Evolutionary conservation across 257 asterid genomes (phyloP).

Genomic region (Solanum ahanhuiri): DNA sequence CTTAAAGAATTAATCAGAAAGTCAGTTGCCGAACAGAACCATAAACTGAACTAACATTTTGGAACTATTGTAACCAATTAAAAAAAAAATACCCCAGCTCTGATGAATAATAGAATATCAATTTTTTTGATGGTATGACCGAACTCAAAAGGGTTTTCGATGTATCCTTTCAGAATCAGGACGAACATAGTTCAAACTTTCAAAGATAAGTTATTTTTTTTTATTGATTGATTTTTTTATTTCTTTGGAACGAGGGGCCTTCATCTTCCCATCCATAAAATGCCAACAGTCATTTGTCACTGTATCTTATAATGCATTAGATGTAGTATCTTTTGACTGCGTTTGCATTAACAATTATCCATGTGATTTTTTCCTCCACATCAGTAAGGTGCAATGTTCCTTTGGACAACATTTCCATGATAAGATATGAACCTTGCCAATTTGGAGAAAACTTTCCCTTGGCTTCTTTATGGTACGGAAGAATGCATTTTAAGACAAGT

Average conservation of each 20-base stretch:
- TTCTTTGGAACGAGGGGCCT: too few relatives aligned
- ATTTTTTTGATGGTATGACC: background rate
- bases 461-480: background rate
- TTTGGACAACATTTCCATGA: background rate
- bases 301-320: background rate
- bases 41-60: background rate
- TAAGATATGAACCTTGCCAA: background rate
- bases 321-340: background rate
- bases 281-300: too few relatives aligned
- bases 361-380: background rate
- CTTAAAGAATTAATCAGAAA: background rate
- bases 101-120: background rate
- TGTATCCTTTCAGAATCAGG: background rate
- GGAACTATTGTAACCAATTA: background rate
- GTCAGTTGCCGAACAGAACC: background rate
- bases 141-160: background rate
- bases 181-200: background rate
- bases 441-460: background rate
- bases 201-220: background rate
- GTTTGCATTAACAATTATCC: background rate
- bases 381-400: background rate
- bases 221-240: too few relatives aligned
- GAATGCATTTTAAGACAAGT: background rate
- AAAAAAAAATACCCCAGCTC: background rate
- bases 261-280: background rate